Percentiles rank a stretch among this genome's conserved stretches.
phyloP scores from a whole-genome alignment of 345 rosid species.

The Hibiscus trionum region DNA sequence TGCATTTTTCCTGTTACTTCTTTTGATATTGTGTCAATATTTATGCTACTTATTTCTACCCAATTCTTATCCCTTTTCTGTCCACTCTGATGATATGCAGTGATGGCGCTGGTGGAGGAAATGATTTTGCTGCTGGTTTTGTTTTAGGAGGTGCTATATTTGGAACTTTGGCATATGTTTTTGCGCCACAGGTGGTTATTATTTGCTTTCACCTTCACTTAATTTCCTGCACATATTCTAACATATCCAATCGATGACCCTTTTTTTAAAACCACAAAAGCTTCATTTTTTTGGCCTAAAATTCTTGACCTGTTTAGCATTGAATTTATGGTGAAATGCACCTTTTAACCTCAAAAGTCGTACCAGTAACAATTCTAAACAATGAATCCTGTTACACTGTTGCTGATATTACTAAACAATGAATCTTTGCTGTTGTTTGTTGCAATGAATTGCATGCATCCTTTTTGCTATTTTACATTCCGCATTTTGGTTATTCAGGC shows the following conservation, averaged over 20 bases:
- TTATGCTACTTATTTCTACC: neutral
- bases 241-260: neutral
- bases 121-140: conserved; percentile 88
- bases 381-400: neutral
- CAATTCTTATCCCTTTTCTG: neutral
- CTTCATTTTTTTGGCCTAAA: neutral
- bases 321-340: neutral
- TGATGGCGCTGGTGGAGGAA: conserved; percentile 49
- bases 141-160: conserved; percentile 82
- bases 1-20: neutral
- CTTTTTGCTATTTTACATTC: neutral
- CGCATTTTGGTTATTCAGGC: neutral
- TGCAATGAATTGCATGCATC: neutral
- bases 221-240: neutral
- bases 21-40: neutral
- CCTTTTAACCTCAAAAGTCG: neutral
- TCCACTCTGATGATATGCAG: conserved; percentile 25
- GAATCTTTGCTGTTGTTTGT: neutral
- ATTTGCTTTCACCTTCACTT: neutral
- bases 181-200: conserved; percentile 70
- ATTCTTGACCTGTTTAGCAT: neutral
- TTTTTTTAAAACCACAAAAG: neutral
- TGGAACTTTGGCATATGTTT: conserved; percentile 53
- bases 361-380: neutral
- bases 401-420: neutral